A percentile compares a stretch with the other conserved stretches of the same genome.
phyloP scores from a whole-genome alignment of 2,329 filamentous ascomycete species.

The Cordyceps tenuipes region DNA sequence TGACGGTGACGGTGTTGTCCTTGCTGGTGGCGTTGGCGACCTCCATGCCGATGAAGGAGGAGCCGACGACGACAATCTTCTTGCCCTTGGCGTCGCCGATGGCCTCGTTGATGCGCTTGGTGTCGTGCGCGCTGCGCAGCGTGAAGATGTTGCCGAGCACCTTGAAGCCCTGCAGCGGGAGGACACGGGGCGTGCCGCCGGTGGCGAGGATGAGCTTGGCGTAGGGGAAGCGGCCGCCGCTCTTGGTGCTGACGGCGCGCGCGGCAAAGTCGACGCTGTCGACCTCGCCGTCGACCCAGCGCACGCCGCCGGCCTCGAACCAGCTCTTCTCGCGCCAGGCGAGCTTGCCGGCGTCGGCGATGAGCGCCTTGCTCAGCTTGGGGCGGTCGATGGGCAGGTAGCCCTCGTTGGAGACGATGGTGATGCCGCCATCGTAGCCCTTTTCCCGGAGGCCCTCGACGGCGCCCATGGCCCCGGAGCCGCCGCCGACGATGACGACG shows the following conservation, averaged over 20 bases:
- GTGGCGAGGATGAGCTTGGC: slow-evolving; percentile 86
- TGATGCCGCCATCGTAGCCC: slow-evolving; percentile 72
- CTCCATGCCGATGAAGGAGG: slow-evolving; percentile 97
- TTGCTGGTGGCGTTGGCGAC: slow-evolving; percentile 75
- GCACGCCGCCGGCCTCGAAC: slow-evolving; percentile 56
- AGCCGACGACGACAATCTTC: slow-evolving; percentile 87
- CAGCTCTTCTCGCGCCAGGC: slow-evolving; percentile 69
- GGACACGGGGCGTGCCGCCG: slow-evolving; percentile 65
- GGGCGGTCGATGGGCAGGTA: slow-evolving; percentile 86
- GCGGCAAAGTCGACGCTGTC: slow-evolving; percentile 65
- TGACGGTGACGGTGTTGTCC: slow-evolving; percentile 74
- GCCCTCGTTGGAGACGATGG: slow-evolving; percentile 75
- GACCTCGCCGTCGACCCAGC: slow-evolving; percentile 56
- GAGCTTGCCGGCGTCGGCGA: slow-evolving; percentile 72
- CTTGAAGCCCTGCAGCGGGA: slow-evolving; percentile 81
- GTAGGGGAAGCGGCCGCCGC: slow-evolving; percentile 64
- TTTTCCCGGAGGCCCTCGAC: slow-evolving; percentile 75
- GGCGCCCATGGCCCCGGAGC: slow-evolving; percentile 73
- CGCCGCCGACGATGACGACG: slow-evolving; percentile 81
- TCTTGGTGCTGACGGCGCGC: slow-evolving; percentile 67
- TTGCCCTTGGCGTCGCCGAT: slow-evolving; percentile 76
- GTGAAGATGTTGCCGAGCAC: slow-evolving; percentile 81
- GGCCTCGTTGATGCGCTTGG: slow-evolving; percentile 61
- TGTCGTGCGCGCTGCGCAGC: slow-evolving; percentile 68
- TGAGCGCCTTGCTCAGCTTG: slow-evolving; percentile 88